Conservation (phyloP, 2,329 filamentous ascomycete species). For the Xylariaceae sp. region DNA sequence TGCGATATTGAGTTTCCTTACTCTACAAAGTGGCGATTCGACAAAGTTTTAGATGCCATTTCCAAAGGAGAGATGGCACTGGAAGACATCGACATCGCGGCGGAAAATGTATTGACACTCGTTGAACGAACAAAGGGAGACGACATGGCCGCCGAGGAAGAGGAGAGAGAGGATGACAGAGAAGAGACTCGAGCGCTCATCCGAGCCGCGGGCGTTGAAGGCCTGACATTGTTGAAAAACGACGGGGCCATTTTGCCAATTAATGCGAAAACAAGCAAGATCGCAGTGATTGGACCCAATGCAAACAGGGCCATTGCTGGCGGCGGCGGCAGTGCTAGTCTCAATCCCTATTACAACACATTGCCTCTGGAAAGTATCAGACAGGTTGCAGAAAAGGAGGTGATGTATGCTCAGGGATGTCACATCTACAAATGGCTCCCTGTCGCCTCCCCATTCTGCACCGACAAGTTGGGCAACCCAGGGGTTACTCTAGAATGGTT, state of each 20-base stretch:
- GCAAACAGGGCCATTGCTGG: constrained; percentile 66
- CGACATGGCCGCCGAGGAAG: constrained; percentile 54
- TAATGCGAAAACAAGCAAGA: constrained; percentile 50
- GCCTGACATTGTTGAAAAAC: constrained; percentile 64
- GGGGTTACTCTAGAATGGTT: constrained; percentile 66
- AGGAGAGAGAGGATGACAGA: constrained; percentile 55
- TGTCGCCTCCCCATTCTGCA: constrained; percentile 59
- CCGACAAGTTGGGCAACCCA: constrained; percentile 52
- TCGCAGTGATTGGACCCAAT: constrained; percentile 67
- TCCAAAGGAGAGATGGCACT: constrained; percentile 46
- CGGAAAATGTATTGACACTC: constrained; percentile 58
- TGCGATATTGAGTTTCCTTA: constrained; percentile 59
- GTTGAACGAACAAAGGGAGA: constrained; percentile 61
- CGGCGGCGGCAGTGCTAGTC: constrained; percentile 64
- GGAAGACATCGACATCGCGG: constrained; percentile 54
- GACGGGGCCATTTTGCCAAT: constrained; percentile 58
- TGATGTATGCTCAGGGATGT: constrained; percentile 60
- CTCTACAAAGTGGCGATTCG: constrained; percentile 53
- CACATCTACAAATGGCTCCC: constrained; percentile 66
- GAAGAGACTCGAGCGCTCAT: constrained; percentile 60
- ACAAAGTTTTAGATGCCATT: constrained; percentile 55
- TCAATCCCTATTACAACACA: constrained; percentile 68
- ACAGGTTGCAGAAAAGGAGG: constrained; percentile 50
- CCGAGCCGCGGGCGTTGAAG: constrained; percentile 58
- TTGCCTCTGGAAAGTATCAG: constrained; percentile 63